These are phyloP conservation scores for Boletus subparvulus DNA, from an alignment of 768 basidiomycete species.

Conservation along the genomic window DNA sequence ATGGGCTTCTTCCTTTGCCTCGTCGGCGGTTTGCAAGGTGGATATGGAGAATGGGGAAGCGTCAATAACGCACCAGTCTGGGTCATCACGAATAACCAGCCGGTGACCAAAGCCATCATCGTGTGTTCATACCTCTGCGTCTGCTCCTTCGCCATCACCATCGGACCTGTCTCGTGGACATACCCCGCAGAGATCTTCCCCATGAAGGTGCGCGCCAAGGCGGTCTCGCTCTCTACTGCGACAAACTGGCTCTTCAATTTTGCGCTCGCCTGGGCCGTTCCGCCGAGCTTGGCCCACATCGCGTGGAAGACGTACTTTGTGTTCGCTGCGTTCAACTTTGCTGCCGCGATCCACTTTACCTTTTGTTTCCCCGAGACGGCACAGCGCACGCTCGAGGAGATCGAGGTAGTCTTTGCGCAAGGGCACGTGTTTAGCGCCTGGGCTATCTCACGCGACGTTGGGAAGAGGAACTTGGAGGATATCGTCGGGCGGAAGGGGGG, in stretches of 20 bases:
- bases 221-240: slow-evolving; percentile 43
- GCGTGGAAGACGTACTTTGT: slow-evolving; percentile 79
- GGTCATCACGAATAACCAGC: slow-evolving; percentile 57
- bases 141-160: slow-evolving; percentile 69
- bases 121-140: slow-evolving; percentile 78
- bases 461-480: slow-evolving; percentile 59
- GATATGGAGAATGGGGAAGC: slow-evolving; percentile 61
- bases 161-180: slow-evolving; percentile 77
- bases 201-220: slow-evolving; percentile 65
- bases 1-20: slow-evolving; percentile 81
- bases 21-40: slow-evolving; percentile 72
- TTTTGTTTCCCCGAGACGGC: slow-evolving; percentile 84
- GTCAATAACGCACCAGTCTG: slow-evolving; percentile 48
- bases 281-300: slow-evolving; percentile 63
- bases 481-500: slow-evolving; percentile 31
- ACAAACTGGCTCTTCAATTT: slow-evolving; percentile 71
- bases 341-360: slow-evolving; percentile 65
- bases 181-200: slow-evolving; percentile 75
- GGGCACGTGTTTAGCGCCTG: slow-evolving; percentile 72
- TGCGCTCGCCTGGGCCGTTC: slow-evolving; percentile 73
- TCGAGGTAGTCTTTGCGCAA: slow-evolving; percentile 73
- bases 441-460: slow-evolving; percentile 60
- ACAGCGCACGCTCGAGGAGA: slow-evolving; percentile 71
- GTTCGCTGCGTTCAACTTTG: slow-evolving; percentile 75
- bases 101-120: slow-evolving; percentile 68